Conservation (phyloP, 2,329 filamentous ascomycete species). For the Exophiala sideris region DNA sequence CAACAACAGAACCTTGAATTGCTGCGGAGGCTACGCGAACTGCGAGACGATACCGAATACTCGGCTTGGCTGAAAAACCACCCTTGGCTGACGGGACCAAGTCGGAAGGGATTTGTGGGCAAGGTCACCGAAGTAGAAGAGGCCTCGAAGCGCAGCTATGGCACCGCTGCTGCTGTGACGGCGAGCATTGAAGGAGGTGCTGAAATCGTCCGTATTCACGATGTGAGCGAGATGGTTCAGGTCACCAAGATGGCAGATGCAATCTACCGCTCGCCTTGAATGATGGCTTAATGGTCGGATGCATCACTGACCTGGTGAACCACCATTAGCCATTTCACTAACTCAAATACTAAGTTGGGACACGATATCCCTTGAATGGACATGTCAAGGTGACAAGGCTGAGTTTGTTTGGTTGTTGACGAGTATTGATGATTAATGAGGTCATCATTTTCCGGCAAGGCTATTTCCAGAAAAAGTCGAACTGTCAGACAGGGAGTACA, state of each 20-base stretch:
- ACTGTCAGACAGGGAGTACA: too few species aligned
- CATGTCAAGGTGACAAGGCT: background rate
- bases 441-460: conserved; percentile 2
- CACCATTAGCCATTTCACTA: too few species aligned
- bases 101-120: conserved; percentile 86
- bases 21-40: conserved; percentile 62
- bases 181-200: conserved; percentile 83
- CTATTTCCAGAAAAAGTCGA: background rate
- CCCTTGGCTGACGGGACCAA: conserved; percentile 86
- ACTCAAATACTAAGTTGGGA: too few species aligned
- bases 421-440: conserved; percentile 2
- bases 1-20: conserved; percentile 77
- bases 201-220: conserved; percentile 89
- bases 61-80: conserved; percentile 60
- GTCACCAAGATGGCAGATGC: conserved; percentile 87
- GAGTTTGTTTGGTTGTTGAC: background rate
- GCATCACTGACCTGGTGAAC: too few species aligned
- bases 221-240: conserved; percentile 79
- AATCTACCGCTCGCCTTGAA: conserved; percentile 62
- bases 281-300: background rate
- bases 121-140: conserved; percentile 71
- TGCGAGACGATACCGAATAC: conserved; percentile 64
- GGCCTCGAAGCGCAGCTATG: conserved; percentile 70
- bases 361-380: too few species aligned
- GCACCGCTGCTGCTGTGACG: conserved; percentile 83